These are phyloP conservation scores for Erysiphe pulchra DNA, from an alignment of 2,329 filamentous ascomycete genomes.

Conservation along the genomic window DNA sequence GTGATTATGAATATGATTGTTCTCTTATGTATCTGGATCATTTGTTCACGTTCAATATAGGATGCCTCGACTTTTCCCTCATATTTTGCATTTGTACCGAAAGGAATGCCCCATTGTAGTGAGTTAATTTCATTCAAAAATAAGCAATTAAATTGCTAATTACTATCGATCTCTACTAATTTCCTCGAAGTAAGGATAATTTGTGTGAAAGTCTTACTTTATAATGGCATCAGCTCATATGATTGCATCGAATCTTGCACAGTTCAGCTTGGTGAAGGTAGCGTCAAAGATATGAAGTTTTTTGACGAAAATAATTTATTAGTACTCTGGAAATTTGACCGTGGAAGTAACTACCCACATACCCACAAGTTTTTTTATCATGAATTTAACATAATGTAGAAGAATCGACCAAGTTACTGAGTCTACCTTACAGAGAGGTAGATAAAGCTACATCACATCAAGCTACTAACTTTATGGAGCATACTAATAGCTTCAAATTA, in stretches of 20 bases:
- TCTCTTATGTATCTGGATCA: neutral
- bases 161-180: no score
- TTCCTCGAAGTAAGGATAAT: constrained; percentile 9
- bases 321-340: constrained; percentile 8
- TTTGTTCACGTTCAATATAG: constrained; percentile 2
- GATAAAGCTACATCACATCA: neutral
- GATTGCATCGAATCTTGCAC: constrained; percentile 4
- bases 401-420: constrained; percentile 7
- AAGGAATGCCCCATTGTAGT: constrained; percentile 6
- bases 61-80: constrained; percentile 1
- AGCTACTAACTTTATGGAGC: neutral
- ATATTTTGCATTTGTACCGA: constrained; percentile 9
- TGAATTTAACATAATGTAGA: neutral
- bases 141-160: no score
- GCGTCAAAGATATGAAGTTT: constrained; percentile 12
- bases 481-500: neutral
- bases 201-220: constrained; percentile 7
- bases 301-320: constrained; percentile 9
- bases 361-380: neutral
- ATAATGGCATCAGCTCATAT: constrained; percentile 12
- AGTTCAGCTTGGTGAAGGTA: constrained; percentile 10
- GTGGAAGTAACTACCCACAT: constrained; percentile 7
- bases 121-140: constrained; percentile 1
- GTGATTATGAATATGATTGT: constrained; percentile 3
- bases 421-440: constrained; percentile 6